These are phyloP conservation scores for Cladorrhinum sp. DNA, from an alignment of 2,329 filamentous ascomycete species.

Conservation along the genomic window DNA sequence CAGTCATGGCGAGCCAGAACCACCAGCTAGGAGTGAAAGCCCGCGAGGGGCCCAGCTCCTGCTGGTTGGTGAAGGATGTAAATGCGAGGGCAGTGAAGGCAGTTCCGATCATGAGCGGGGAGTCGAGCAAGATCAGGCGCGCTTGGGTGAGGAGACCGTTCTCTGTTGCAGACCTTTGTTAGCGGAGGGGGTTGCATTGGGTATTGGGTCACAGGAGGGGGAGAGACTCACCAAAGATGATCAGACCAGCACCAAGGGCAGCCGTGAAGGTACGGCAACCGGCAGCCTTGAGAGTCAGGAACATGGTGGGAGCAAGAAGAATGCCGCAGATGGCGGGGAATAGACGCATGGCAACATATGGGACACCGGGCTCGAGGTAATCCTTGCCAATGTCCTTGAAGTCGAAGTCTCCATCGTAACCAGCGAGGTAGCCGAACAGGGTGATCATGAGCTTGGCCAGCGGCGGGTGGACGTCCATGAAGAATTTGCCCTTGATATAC, in stretches of 20 bases:
- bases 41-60: conserved; percentile 84
- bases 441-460: conserved; percentile 96
- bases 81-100: conserved; percentile 88
- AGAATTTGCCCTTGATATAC: conserved; percentile 99
- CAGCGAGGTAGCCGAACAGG: conserved; percentile 88
- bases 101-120: conserved; percentile 88
- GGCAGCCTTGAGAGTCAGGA: conserved; percentile 85
- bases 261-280: conserved; percentile 87
- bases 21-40: conserved; percentile 92
- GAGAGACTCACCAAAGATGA: conserved; percentile 76
- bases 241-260: conserved; percentile 74
- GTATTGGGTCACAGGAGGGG: not conserved
- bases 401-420: conserved; percentile 93
- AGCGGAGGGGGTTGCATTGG: conserved; percentile 28
- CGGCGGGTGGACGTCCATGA: conserved; percentile 99
- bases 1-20: conserved; percentile 92
- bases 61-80: conserved; percentile 92
- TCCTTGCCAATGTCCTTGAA: conserved; percentile 99
- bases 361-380: conserved; percentile 89
- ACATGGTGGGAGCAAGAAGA: conserved; percentile 85
- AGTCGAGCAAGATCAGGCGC: conserved; percentile 92
- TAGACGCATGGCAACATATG: conserved; percentile 96
- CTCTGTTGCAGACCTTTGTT: conserved; percentile 51
- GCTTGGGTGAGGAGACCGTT: conserved; percentile 95
- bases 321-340: conserved; percentile 88